Conservation (phyloP, 768 basidiomycete species). For the Rhodocollybia butyracea region DNA sequence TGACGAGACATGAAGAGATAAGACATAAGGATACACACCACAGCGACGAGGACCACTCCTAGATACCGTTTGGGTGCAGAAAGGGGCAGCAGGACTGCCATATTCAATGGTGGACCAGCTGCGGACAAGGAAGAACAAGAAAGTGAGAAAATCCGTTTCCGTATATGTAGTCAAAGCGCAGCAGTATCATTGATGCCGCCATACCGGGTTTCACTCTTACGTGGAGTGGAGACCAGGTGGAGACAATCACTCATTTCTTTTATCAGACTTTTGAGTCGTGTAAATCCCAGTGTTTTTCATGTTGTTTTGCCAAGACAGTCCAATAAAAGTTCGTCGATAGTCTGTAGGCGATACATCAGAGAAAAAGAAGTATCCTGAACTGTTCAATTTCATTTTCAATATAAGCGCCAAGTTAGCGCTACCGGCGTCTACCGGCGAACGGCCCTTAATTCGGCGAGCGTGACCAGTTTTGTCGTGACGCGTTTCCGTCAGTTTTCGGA, state of each 20-base stretch:
- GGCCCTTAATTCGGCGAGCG: too few species aligned
- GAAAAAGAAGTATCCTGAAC: background rate
- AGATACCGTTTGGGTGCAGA: conserved; percentile 64
- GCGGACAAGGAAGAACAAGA: background rate
- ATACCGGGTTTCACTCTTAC: background rate
- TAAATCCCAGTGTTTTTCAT: too few species aligned
- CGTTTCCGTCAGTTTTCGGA: conserved; percentile 6
- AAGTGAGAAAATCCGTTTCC: background rate
- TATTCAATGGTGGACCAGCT: conserved; percentile 5
- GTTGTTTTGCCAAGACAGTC: too few species aligned
- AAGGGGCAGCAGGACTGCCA: conserved; percentile 31
- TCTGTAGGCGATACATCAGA: too few species aligned
- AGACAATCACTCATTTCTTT: too few species aligned
- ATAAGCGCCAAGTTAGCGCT: too few species aligned
- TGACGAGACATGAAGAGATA: background rate
- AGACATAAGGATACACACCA: conserved; percentile 37
- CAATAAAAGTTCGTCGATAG: too few species aligned
- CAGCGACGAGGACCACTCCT: conserved; percentile 39
- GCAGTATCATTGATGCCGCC: background rate
- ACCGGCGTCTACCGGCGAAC: background rate
- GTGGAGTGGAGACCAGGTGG: background rate
- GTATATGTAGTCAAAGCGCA: background rate
- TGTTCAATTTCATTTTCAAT: too few species aligned
- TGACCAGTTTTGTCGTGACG: background rate
- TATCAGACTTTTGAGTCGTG: too few species aligned